Conservation (phyloP, 306 rosid genomes). For the Vigna reflexopilosa region DNA sequence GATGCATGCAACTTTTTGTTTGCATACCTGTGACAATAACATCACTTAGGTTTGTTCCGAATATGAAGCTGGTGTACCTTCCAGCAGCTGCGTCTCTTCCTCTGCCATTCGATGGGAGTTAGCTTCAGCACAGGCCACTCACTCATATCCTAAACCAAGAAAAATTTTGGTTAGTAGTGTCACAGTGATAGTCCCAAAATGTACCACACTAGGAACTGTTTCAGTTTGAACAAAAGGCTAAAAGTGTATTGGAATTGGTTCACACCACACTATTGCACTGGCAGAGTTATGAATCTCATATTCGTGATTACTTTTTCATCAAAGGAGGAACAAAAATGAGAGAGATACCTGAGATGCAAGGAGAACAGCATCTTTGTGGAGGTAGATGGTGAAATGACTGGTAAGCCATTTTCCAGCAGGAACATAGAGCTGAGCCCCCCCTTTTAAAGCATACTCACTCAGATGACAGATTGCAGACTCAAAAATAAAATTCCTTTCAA, state of each 20-base stretch:
- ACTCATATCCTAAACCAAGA: neutral
- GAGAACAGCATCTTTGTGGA: constrained; percentile 69
- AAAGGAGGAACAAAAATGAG: neutral
- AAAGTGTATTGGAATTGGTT: no score
- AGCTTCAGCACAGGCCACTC: no score
- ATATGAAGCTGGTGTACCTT: no score
- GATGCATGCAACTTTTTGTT: neutral
- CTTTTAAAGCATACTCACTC: constrained; percentile 25
- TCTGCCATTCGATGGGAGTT: no score
- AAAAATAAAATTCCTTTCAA: no score
- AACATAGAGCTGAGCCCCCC: constrained; percentile 68
- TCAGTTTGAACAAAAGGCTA: neutral
- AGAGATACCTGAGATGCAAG: constrained; percentile 72
- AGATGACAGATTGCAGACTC: constrained; percentile 57
- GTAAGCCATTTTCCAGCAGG: constrained; percentile 87
- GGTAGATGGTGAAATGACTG: constrained; percentile 70
- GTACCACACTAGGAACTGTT: constrained; percentile 15
- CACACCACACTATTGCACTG: neutral
- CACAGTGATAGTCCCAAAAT: neutral
- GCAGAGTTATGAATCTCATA: neutral
- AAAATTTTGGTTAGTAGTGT: neutral
- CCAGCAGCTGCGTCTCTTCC: no score
- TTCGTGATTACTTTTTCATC: neutral
- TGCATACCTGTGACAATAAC: constrained; percentile 67
- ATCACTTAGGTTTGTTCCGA: constrained; percentile 78